Evolutionary conservation across 371 early-diverging fungal genomes (phyloP).

Genomic region (Zancudomyces culisetae): DNA sequence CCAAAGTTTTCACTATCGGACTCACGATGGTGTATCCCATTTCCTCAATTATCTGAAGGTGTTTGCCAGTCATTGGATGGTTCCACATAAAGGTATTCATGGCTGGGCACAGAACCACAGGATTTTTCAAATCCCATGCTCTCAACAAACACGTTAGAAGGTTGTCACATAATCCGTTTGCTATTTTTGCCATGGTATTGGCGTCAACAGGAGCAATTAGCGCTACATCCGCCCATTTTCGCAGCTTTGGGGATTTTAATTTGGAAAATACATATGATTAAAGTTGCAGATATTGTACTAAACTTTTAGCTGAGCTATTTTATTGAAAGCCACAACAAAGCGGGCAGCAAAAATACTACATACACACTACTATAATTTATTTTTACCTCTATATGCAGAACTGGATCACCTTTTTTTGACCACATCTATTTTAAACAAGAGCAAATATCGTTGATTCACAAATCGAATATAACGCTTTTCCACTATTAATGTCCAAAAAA

Average conservation of each 20-base stretch:
- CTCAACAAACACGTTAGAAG: conserved; percentile 77
- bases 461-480: background rate
- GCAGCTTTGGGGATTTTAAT: conserved; percentile 24
- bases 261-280: background rate
- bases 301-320: background rate
- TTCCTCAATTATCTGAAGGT: conserved; percentile 32
- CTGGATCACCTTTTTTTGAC: conserved; percentile 67
- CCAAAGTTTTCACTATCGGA: conserved; percentile 70
- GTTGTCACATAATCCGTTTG: conserved; percentile 86
- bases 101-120: conserved; percentile 72
- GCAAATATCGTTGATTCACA: background rate
- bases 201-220: conserved; percentile 85
- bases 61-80: conserved; percentile 61
- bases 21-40: conserved; percentile 42
- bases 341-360: background rate
- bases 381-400: conserved; percentile 67
- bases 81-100: conserved; percentile 97
- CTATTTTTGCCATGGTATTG: conserved; percentile 81
- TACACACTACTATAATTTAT: conserved; percentile 18
- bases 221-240: conserved; percentile 87
- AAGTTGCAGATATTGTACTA: background rate
- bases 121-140: conserved; percentile 65
- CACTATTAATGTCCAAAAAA: background rate
- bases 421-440: conserved; percentile 41
- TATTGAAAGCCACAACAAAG: background rate